A percentile compares a stretch with the other conserved stretches of the same genome.
These are phyloP conservation scores for Verticillium klebahnii DNA, from an alignment of 2,329 filamentous ascomycete species.

Conservation along the genomic window DNA sequence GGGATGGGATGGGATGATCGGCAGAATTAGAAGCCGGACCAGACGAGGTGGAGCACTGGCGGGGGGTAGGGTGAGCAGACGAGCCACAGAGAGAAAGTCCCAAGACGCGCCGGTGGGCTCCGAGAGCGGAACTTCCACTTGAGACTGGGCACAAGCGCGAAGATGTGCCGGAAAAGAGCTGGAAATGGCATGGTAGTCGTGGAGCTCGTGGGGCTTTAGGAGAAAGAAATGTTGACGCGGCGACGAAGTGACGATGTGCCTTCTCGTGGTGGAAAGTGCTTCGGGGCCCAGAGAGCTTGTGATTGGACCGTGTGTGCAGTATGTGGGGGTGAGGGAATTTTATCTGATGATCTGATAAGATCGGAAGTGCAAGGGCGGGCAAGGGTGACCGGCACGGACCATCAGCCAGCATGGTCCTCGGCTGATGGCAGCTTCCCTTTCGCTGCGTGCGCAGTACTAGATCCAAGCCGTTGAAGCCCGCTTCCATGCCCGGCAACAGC, in stretches of 20 bases:
- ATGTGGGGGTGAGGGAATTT: slow-evolving; percentile 28
- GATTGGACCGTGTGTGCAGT: neutral
- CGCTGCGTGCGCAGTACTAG: neutral
- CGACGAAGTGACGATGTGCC: neutral
- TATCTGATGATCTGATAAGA: slow-evolving; percentile 56
- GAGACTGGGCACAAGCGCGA: neutral
- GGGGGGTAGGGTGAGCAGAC: neutral
- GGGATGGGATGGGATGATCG: neutral
- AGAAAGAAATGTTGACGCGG: neutral
- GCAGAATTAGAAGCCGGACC: neutral
- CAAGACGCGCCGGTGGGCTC: neutral
- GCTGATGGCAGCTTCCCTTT: neutral
- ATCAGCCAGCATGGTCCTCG: neutral
- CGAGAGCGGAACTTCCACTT: neutral
- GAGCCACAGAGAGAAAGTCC: neutral
- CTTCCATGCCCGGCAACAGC: neutral
- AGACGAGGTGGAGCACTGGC: neutral
- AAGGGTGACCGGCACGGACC: neutral
- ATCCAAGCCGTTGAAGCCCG: neutral
- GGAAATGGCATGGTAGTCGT: neutral
- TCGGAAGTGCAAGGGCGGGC: neutral
- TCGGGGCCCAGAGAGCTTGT: neutral
- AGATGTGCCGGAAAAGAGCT: neutral
- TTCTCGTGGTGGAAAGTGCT: neutral
- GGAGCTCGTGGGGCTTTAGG: neutral